Conservation (phyloP, 495 filamentous ascomycete species). For the Lasiosphaeria ovina region DNA sequence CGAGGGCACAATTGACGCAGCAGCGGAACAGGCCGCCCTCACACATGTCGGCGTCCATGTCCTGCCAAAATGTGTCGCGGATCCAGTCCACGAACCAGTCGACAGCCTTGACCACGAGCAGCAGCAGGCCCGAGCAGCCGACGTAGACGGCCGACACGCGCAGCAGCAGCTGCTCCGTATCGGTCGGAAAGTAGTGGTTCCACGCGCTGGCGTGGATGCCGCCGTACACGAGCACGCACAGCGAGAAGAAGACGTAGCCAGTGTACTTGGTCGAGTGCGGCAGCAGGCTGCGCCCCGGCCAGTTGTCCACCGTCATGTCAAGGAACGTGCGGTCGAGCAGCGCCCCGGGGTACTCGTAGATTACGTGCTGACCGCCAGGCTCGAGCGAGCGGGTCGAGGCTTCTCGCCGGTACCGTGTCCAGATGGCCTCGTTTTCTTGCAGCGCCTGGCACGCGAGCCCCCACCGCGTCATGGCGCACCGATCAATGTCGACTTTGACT, state of each 20-base stretch:
- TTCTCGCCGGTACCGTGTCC: not conserved
- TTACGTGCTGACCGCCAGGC: not conserved
- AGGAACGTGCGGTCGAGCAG: not conserved
- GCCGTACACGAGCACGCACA: slow-evolving; percentile 1
- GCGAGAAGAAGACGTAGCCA: not conserved
- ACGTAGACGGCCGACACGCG: slow-evolving; percentile 3
- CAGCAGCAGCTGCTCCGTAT: not conserved
- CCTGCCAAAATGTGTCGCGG: not conserved
- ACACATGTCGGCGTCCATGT: not conserved
- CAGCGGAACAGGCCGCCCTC: not conserved
- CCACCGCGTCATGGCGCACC: not conserved
- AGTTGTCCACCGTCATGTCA: not conserved
- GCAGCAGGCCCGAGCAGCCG: not conserved
- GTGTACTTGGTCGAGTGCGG: not conserved
- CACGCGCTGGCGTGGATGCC: slow-evolving; percentile 2
- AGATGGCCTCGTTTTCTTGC: not conserved
- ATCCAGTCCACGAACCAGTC: not conserved
- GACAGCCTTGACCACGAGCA: not conserved
- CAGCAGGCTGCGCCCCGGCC: not conserved
- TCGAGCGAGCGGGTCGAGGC: not conserved
- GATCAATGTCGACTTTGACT: not conserved
- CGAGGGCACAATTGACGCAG: not conserved
- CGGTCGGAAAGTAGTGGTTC: not conserved
- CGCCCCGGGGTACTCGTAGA: not conserved
- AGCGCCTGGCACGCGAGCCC: not conserved